Conservation (phyloP, 192 early-diverging fungal genomes). For the Entophlyctis luteolus region DNA sequence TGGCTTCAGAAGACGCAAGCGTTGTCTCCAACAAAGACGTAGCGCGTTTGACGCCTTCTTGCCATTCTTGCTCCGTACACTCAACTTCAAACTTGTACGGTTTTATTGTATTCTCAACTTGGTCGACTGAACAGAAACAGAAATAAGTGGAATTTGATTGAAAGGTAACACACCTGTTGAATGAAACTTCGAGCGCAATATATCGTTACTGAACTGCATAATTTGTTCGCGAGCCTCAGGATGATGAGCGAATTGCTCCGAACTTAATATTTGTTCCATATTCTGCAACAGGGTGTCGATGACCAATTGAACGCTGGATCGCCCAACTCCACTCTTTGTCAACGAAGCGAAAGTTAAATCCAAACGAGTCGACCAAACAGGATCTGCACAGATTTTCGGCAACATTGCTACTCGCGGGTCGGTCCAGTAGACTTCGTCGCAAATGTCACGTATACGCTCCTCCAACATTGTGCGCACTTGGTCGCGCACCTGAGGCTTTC, state of each 20-base stretch:
- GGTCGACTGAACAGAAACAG: slow-evolving; percentile 62
- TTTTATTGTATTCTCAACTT: slow-evolving; percentile 99
- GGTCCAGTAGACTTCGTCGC: slow-evolving; percentile 87
- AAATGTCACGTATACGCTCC: slow-evolving; percentile 83
- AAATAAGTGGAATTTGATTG: neutral
- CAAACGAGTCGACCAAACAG: slow-evolving; percentile 81
- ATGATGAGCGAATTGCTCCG: slow-evolving; percentile 84
- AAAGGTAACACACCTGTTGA: slow-evolving; percentile 38
- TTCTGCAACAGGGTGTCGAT: slow-evolving; percentile 81
- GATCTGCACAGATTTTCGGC: slow-evolving; percentile 53
- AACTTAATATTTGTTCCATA: slow-evolving; percentile 69
- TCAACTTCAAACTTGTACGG: slow-evolving; percentile 98
- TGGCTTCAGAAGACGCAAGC: slow-evolving; percentile 69
- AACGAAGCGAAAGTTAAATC: slow-evolving; percentile 78
- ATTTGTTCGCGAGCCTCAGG: slow-evolving; percentile 74
- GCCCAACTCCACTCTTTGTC: slow-evolving; percentile 92
- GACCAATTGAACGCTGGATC: slow-evolving; percentile 85
- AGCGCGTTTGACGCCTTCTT: slow-evolving; percentile 79
- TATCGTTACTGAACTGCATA: slow-evolving; percentile 77
- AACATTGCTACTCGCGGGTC: slow-evolving; percentile 69
- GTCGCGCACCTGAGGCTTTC: slow-evolving; percentile 88
- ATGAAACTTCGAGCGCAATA: slow-evolving; percentile 81
- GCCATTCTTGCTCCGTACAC: slow-evolving; percentile 86
- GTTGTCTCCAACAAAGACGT: slow-evolving; percentile 72
- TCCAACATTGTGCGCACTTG: slow-evolving; percentile 90